Base-by-base conservation (phyloP, 805 yeast genomes). In the Lipomyces orientalis region DNA sequence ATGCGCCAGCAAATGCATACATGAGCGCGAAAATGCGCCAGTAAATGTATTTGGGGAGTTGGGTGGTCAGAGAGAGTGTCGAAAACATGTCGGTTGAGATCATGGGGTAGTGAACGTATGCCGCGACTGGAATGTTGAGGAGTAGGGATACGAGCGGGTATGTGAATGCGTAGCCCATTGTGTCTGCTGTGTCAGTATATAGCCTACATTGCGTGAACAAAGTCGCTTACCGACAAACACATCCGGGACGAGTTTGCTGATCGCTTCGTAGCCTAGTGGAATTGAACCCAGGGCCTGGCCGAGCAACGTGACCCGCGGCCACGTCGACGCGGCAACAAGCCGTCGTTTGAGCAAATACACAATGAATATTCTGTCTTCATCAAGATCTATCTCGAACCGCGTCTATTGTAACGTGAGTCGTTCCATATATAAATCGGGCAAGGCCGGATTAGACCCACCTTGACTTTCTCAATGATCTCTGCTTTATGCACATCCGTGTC, bases 51-150 rank as follows among this genome's bases (percentile, higher is more conserved):
- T 87, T 88, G 31, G 81, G 65, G 5, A 66, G 34, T 37, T 68
- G 73, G 54, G 75, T 66, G 64, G 75, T 77, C 61, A 79, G 79
- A 69, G 69, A 64, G 2, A 90, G 79, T 72, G 89, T 89, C 60
- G 80, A 80, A 71, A 93, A 80, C 99, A 95, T 95, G 73, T 94
- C 98, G 34, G 81, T 79, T 55, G 97, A 96, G 43, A 95, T 88
- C 19, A 93, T 86, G 0, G 99, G 99, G 80, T 90, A 95, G 79
- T 95, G 99, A n/a, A 92, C 91, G 75, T 95, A 95, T 0, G 97
- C 87, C 31, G 90, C 79, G 34, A 95, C 84, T 0, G 99, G 99
- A 35, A 92, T 80, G 68, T 84, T 83, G 49, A 90, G 81, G 58
- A 86, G 78, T 71, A 81, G 75, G 29, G 83, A 77, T 0, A 90